Base-by-base conservation (phyloP, 2,329 filamentous ascomycete species). In the Phyllosticta citribraziliensis region DNA sequence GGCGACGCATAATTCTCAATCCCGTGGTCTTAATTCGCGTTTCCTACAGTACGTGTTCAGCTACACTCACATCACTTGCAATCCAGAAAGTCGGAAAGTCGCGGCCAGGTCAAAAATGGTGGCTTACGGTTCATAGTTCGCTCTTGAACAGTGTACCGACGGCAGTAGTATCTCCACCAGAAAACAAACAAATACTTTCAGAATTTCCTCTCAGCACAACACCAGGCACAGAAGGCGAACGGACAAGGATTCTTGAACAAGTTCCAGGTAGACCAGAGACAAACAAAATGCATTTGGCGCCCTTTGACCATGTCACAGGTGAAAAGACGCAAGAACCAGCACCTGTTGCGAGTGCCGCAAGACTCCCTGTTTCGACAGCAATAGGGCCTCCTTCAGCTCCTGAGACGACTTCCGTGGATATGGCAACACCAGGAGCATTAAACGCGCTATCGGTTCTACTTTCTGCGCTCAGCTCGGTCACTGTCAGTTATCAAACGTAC, bases 191-290 rank as follows among this genome's bases (percentile, higher is more conserved):
- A 86, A 63, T 88, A 93, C 63, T 91, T 97, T 35, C 85, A 97
- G 68, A 89, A 95, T 58, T 97, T 94, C 66, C 73, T 97, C 51
- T 74, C 92, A 4, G 88, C 90, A 4, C 93, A 97, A 75, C 93
- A 99, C 70, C 87, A 64, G 79, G 85, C 17, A 8, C 2, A n/a
- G 14, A n/a, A 47, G 40, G 40, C 8, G 17, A 47, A n/a, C 9
- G 35, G 11, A 12, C 12, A 14, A 40, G 12, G 17, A 40, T 40
- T 40, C 6, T n/a, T n/a, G 40, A 47, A 8, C 1, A 17, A 17
- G 14, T 14, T n/a, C 40, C 40, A 47, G 40, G 40, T 47, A 47
- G 17, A n/a, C 6, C 6, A n/a, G 14, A 8, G 17, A 47, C 6
- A 10, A 47, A 47, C 40, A 4, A 6, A 14, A n/a, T n/a, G 35